Base-by-base conservation (phyloP, 176 grass and related monocot species). In the Ensete ventricosum region DNA sequence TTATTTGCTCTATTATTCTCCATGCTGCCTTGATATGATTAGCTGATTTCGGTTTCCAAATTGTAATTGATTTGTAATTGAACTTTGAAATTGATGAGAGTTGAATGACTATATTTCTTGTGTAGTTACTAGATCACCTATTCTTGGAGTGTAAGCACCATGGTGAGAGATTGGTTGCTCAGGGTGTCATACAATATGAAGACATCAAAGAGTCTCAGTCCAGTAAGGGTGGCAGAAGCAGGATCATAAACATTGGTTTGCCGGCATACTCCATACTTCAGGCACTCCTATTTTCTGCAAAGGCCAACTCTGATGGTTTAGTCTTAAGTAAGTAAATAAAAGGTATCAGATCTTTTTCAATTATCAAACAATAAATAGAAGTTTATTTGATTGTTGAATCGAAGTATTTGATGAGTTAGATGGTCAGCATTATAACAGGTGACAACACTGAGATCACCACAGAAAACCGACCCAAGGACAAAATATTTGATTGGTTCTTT, bases 191-290 rank as follows among this genome's bases (percentile, higher is more conserved):
- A 78, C 85, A 84, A 74, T 67, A 73, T 73, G 84, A 88, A 82
- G 90, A 99, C 21, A 91, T 99, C 14, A 73, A 94, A 84, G 90
- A 91, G 85, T 85, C 90, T 10, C 93, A 87, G 81, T 99, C 75
- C 4, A 84, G 82, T 52, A 99, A 91, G 77, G 82, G 83, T 52
- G 86, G 34, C 34, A 43, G 86, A 51, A 93, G 89, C 23, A 82
- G 84, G 54, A 72, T 91, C 71, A 73, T 99, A 54, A 94, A 86
- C 50, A 82, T 91, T 69, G 95, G 90, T 70, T 87, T 99, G 63
- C 95, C 95, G 17, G 95, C 95, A 72, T 99, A 89, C 83, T 89
- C 82, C 27, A 99, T 99, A 50, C 95, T 99, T 79, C 85, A 91
- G 65, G 82, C 75, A 62, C 88, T 99, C 52, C 64, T 99, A 63